phyloP scores from a whole-genome alignment of 192 early-diverging fungal species.

The Coemansia sp. region DNA sequence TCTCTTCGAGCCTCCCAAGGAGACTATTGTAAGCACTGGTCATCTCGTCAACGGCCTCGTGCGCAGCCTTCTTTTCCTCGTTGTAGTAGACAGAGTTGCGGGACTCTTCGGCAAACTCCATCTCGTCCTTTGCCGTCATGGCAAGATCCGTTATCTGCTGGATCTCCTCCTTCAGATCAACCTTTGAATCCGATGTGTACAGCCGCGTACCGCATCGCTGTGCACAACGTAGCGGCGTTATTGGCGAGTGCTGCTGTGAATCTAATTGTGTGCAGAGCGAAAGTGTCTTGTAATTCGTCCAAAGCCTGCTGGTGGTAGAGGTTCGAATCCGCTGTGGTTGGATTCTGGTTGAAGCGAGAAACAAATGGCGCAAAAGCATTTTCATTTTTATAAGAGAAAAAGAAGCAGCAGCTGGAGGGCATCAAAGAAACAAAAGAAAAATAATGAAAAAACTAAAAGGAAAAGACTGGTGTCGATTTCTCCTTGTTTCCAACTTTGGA shows the following conservation, averaged over 20 bases:
- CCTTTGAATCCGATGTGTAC: constrained; percentile 1
- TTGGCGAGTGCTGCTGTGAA: not conserved
- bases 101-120: constrained; percentile 55
- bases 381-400: not conserved
- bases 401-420: not conserved
- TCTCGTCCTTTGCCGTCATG: constrained; percentile 49
- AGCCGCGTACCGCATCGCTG: not conserved
- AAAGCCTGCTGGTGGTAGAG: not conserved
- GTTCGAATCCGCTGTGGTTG: not conserved
- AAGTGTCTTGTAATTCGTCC: not conserved
- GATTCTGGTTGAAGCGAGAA: not conserved
- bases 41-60: constrained; percentile 54
- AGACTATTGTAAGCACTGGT: constrained; percentile 27
- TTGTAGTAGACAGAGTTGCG: constrained; percentile 57
- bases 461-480: too few relatives aligned
- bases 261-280: not conserved
- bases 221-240: not conserved
- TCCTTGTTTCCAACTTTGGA: too few relatives aligned
- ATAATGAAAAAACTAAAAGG: too few relatives aligned
- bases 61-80: constrained; percentile 45
- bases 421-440: not conserved
- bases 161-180: constrained; percentile 47
- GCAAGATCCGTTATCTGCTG: constrained; percentile 51
- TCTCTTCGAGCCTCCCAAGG: constrained; percentile 26
- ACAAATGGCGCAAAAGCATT: not conserved